phyloP scores from a whole-genome alignment of 345 rosid genomes.

The Sisymbrium irio region DNA sequence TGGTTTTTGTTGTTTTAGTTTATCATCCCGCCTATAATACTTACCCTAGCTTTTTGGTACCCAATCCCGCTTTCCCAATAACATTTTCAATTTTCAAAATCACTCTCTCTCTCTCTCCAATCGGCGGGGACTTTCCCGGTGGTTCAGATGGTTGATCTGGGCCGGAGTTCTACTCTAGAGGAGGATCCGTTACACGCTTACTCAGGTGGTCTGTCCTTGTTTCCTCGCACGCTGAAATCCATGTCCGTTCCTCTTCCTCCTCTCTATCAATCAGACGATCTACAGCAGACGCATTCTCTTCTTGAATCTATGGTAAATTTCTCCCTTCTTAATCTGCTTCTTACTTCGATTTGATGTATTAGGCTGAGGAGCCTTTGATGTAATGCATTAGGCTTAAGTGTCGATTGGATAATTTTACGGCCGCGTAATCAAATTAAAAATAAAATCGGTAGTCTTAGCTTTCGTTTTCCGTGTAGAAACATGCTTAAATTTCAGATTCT shows the following conservation, averaged over 20 bases:
- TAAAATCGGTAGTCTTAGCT: not conserved
- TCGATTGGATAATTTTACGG: not conserved
- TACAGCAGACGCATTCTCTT: constrained; percentile 45
- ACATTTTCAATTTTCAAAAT: constrained; percentile 17
- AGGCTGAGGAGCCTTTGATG: constrained; percentile 8
- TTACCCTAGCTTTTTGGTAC: not conserved
- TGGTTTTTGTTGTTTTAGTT: not conserved
- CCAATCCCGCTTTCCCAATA: constrained; percentile 8
- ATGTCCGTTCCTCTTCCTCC: constrained; percentile 37
- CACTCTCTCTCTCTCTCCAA: not conserved
- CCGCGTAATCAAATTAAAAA: not conserved
- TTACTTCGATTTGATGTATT: not conserved
- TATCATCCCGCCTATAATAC: not conserved
- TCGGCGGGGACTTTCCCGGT: constrained; percentile 9
- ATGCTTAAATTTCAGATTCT: not conserved
- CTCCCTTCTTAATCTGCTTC: not conserved
- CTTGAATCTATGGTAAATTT: constrained; percentile 55
- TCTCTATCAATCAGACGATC: constrained; percentile 41
- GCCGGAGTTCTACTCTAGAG: constrained; percentile 7
- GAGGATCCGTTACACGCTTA: constrained; percentile 56
- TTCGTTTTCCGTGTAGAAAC: not conserved
- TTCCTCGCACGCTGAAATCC: constrained; percentile 55
- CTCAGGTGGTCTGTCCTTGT: constrained; percentile 61
- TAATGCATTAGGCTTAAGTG: constrained; percentile 1
- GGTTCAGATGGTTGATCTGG: constrained; percentile 16